These are phyloP conservation scores for Brettanomyces naardenensis DNA, from an alignment of 805 yeast genomes.

Conservation along the genomic window DNA sequence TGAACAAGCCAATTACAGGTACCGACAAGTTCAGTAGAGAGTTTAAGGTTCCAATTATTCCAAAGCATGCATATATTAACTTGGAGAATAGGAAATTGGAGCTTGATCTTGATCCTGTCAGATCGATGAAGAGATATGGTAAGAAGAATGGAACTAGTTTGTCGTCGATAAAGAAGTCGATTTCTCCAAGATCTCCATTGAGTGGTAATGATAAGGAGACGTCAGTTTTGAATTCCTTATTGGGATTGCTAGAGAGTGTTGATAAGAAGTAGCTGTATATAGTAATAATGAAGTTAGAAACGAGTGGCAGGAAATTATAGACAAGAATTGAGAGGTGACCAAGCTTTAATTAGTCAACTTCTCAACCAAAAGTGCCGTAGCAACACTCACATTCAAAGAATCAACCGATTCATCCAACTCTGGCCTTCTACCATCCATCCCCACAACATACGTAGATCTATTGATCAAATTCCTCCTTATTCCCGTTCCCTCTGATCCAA, in stretches of 20 bases:
- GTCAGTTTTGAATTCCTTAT: conserved; percentile 15
- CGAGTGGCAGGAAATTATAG: not conserved
- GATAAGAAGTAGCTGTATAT: conserved; percentile 10
- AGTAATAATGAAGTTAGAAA: conserved; percentile 3
- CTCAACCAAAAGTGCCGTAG: conserved; percentile 59
- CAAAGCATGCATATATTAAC: conserved; percentile 20
- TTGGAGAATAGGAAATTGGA: conserved; percentile 16
- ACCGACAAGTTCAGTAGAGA: conserved; percentile 22
- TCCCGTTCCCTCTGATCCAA: conserved; percentile 86
- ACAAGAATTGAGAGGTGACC: not conserved
- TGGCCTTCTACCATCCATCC: conserved; percentile 24
- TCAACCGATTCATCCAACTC: conserved; percentile 41
- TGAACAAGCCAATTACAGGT: conserved; percentile 16
- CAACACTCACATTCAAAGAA: conserved; percentile 85
- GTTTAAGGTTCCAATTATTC: conserved; percentile 20
- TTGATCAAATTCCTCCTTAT: conserved; percentile 58
- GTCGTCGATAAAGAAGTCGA: conserved; percentile 9
- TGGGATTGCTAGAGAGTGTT: conserved; percentile 16
- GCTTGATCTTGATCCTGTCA: conserved; percentile 20
- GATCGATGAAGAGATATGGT: conserved; percentile 5
- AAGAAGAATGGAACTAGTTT: conserved; percentile 4
- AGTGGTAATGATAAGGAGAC: conserved; percentile 15
- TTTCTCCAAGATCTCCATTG: conserved; percentile 15
- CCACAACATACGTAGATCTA: conserved; percentile 46
- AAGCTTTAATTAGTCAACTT: not conserved